A percentile compares a stretch with the other conserved stretches of the same genome.
These are phyloP conservation scores for Komagataella ulmi DNA, from an alignment of 805 yeast genomes.

Conservation along the genomic window DNA sequence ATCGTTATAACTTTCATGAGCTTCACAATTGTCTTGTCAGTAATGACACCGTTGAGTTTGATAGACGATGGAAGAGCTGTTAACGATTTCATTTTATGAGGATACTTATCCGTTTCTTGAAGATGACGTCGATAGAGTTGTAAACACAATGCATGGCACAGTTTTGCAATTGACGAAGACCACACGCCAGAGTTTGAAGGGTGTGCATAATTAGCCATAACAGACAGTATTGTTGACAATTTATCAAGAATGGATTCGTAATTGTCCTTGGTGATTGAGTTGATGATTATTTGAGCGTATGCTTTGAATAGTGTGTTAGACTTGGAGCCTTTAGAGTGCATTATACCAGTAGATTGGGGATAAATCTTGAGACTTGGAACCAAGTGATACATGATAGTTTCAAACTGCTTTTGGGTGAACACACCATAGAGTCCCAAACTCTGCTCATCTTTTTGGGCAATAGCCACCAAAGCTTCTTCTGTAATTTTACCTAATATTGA, in stretches of 20 bases:
- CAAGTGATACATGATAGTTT: background rate
- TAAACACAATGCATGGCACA: slow-evolving; percentile 45
- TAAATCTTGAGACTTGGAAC: slow-evolving; percentile 15
- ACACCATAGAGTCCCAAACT: slow-evolving; percentile 45
- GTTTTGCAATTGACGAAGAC: slow-evolving; percentile 57
- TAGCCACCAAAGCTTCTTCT: slow-evolving; percentile 26
- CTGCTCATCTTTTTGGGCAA: slow-evolving; percentile 14
- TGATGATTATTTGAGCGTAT: slow-evolving; percentile 40
- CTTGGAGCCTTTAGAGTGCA: background rate
- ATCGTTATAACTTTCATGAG: slow-evolving; percentile 36
- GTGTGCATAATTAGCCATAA: slow-evolving; percentile 72
- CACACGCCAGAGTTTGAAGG: slow-evolving; percentile 92
- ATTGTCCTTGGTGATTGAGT: slow-evolving; percentile 35
- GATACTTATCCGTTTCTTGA: slow-evolving; percentile 26
- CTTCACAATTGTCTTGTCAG: slow-evolving; percentile 7
- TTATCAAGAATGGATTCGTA: slow-evolving; percentile 34
- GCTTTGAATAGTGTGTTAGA: slow-evolving; percentile 17
- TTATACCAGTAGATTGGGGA: slow-evolving; percentile 37
- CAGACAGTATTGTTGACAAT: slow-evolving; percentile 42
- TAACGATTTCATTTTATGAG: slow-evolving; percentile 8
- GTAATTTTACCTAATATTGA: slow-evolving; percentile 53
- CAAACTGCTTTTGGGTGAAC: slow-evolving; percentile 46
- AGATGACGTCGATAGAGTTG: slow-evolving; percentile 46
- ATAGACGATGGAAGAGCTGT: slow-evolving; percentile 10
- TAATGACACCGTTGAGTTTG: slow-evolving; percentile 12